These are phyloP conservation scores for Solanum virginianum DNA, from an alignment of 257 asterid species.

Conservation along the genomic window DNA sequence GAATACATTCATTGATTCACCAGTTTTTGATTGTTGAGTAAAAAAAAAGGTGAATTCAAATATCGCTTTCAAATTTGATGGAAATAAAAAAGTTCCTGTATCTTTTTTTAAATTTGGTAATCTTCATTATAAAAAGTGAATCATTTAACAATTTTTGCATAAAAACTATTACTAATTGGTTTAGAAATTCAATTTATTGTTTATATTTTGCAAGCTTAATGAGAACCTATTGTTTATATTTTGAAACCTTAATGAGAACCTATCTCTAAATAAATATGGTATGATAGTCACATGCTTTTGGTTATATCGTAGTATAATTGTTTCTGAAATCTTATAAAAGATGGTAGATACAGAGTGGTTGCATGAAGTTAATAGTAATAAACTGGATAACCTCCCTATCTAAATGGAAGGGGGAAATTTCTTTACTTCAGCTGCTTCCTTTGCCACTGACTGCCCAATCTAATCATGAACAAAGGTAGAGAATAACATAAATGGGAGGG, in stretches of 20 bases:
- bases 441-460: not conserved
- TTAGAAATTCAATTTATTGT: not conserved
- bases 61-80: not conserved
- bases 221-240: not conserved
- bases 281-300: not conserved
- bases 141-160: not conserved
- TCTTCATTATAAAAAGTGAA: not conserved
- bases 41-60: not conserved
- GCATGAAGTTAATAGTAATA: not conserved
- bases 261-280: not conserved
- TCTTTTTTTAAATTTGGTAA: not conserved
- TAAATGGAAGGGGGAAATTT: not conserved
- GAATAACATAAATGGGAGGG: not conserved
- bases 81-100: not conserved
- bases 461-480: not conserved
- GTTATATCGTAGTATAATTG: not conserved
- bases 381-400: not conserved
- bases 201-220: not conserved
- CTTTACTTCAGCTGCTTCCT: not conserved
- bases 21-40: not conserved
- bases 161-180: not conserved
- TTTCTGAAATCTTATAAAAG: not conserved
- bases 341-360: not conserved
- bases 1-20: not conserved
- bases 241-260: not conserved